Evolutionary conservation across 31 red algal species (phyloP), one percentile per base, ranked within the genome.

Genomic region (Endocladia muricata): DNA sequence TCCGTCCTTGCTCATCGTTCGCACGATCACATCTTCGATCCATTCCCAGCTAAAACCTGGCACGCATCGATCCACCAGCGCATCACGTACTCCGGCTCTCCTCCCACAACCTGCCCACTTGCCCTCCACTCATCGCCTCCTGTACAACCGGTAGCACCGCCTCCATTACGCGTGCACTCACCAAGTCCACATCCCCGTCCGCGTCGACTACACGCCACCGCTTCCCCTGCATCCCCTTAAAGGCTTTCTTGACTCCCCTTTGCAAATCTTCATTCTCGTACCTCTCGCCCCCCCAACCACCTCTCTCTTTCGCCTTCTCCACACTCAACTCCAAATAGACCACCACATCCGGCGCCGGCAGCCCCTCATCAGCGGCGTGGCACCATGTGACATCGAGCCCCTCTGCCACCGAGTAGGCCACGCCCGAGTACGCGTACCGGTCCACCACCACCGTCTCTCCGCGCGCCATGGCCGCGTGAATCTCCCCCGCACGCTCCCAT

Each of bases 391-490:
- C 57, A 32, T 61, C 61, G 28, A 93, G 76, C 39, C 68, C 84
- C 4, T 83, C 76, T 26, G 83, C 89, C 42, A 79, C 72, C 6
- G 92, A 89, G 60, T 92, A 97, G 9, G 89, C 88, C 15, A 97
- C 79, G 5, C 94, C 94, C 3, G 94, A 97, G 62, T 90, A 89
- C 3, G 94, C 76, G 74, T 97, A 97, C 36, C 94, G 82, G 57
- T 97, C 94, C 2, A 76, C 28, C 7, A 97, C 33, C 28, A 97
- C 88, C 22, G 48, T 91, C 57, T 73, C 65, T 25, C 94, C 94
- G 29, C 58, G 13, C 1, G 31, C 30, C 30, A 97, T 41, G 0
- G 70, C 60, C 2, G 42, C n/a, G 29, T 34, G 42, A 6, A 97
- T 78, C 22, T 52, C 68, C 68, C 42, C 76, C 19, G 70, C 79